A percentile compares a stretch with the other conserved stretches of the same genome.
These are phyloP conservation scores for Thinopyrum elongatum DNA, from an alignment of 176 grass and related monocot genomes.

Conservation along the genomic window DNA sequence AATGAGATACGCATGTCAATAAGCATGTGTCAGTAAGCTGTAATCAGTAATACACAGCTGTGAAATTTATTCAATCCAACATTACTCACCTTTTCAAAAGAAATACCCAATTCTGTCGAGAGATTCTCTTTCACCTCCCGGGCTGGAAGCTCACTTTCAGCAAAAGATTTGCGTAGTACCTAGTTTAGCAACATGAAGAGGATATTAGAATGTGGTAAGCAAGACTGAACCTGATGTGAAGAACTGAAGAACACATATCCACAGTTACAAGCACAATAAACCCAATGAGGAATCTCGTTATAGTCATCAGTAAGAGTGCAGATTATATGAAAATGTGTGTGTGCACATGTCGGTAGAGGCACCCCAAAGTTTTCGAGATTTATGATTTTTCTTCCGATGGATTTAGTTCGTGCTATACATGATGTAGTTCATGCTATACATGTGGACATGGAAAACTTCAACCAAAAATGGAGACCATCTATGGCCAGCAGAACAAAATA, in stretches of 20 bases:
- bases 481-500: not conserved
- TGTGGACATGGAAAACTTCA: not conserved
- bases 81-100: constrained; percentile 72
- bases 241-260: not conserved
- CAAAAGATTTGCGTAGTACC: constrained; percentile 75
- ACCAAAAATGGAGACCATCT: not conserved
- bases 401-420: not conserved
- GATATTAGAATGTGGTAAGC: constrained; percentile 9
- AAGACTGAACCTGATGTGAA: not conserved
- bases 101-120: constrained; percentile 70
- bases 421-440: not conserved
- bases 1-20: not conserved
- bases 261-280: not conserved
- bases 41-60: not conserved
- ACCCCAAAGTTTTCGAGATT: not conserved
- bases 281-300: not conserved
- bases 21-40: not conserved
- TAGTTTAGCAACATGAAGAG: constrained; percentile 36
- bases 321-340: not conserved
- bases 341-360: not conserved
- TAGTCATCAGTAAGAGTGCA: not conserved
- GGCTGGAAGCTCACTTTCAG: constrained; percentile 85
- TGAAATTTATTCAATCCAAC: constrained; percentile 16
- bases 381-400: not conserved
- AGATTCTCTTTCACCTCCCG: constrained; percentile 75